Evolutionary conservation across 768 basidiomycete genomes (phyloP).

Genomic region (Pholiota molesta): DNA sequence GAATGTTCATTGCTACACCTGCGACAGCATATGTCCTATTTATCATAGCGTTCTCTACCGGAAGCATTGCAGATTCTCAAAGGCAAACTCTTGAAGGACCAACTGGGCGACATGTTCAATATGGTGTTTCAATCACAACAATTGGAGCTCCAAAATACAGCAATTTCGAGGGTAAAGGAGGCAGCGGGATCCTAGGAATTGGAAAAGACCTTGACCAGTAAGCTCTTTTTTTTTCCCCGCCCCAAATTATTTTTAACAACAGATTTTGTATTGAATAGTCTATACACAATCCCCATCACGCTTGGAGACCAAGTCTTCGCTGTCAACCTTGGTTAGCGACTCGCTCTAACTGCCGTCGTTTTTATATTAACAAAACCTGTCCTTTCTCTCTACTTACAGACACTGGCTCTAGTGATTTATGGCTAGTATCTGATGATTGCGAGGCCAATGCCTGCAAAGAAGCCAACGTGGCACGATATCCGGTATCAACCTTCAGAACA

Average conservation of each 20-base stretch:
- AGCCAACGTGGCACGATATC: constrained; percentile 42
- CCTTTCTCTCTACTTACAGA: constrained; percentile 37
- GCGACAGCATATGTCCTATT: background rate
- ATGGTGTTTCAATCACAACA: constrained; percentile 14
- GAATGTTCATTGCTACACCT: constrained; percentile 2
- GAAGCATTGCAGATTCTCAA: background rate
- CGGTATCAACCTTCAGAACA: constrained; percentile 38
- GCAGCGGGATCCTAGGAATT: constrained; percentile 25
- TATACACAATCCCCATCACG: constrained; percentile 40
- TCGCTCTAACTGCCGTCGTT: background rate
- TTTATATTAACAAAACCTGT: constrained; percentile 7
- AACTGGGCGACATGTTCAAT: background rate
- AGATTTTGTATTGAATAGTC: constrained; percentile 18
- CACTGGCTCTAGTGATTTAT: constrained; percentile 73
- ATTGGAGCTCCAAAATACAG: constrained; percentile 17
- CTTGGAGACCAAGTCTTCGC: constrained; percentile 31
- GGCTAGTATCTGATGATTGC: constrained; percentile 62
- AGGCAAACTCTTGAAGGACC: background rate
- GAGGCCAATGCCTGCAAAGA: constrained; percentile 39
- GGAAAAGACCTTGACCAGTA: constrained; percentile 41
- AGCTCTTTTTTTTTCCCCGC: constrained; percentile 10
- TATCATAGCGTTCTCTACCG: background rate
- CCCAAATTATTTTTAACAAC: background rate
- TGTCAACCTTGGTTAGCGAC: constrained; percentile 32
- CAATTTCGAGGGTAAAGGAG: constrained; percentile 11